phyloP scores from a whole-genome alignment of 2,329 filamentous ascomycete genomes.

The Kalaharituber pfeilii region DNA sequence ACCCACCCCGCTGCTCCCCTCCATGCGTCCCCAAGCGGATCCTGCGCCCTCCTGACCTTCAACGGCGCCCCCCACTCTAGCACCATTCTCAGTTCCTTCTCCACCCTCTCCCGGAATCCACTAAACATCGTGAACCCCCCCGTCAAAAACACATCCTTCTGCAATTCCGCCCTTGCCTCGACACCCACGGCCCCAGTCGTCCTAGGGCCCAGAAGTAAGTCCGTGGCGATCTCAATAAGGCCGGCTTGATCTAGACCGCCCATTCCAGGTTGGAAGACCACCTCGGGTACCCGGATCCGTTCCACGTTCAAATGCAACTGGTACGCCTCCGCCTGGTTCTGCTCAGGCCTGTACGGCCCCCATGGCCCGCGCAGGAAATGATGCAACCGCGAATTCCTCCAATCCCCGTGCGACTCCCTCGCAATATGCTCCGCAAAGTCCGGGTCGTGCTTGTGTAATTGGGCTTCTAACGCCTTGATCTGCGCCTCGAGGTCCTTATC shows the following conservation, averaged over 20 bases:
- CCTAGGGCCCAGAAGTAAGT: slow-evolving; percentile 42
- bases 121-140: slow-evolving; percentile 80
- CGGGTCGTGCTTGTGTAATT: slow-evolving; percentile 72
- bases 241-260: slow-evolving; percentile 87
- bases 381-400: slow-evolving; percentile 81
- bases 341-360: slow-evolving; percentile 35
- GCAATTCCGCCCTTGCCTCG: slow-evolving; percentile 28
- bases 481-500: slow-evolving; percentile 66
- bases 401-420: slow-evolving; percentile 79
- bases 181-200: neutral
- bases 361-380: slow-evolving; percentile 80
- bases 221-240: slow-evolving; percentile 75
- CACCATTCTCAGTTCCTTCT: slow-evolving; percentile 52
- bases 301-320: slow-evolving; percentile 95
- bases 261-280: slow-evolving; percentile 82
- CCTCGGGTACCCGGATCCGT: slow-evolving; percentile 81
- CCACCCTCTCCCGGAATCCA: slow-evolving; percentile 69
- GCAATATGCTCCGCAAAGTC: slow-evolving; percentile 85
- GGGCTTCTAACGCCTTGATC: slow-evolving; percentile 62
- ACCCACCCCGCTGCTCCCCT: slow-evolving; percentile 81
- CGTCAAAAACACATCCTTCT: slow-evolving; percentile 68
- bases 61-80: slow-evolving; percentile 52
- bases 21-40: slow-evolving; percentile 80
- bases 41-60: slow-evolving; percentile 52
- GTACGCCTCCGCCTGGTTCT: slow-evolving; percentile 61